Evolutionary conservation across 2,329 filamentous ascomycete genomes (phyloP), one percentile per base, ranked within the genome.

Genomic region (Fusarium nematophilum): DNA sequence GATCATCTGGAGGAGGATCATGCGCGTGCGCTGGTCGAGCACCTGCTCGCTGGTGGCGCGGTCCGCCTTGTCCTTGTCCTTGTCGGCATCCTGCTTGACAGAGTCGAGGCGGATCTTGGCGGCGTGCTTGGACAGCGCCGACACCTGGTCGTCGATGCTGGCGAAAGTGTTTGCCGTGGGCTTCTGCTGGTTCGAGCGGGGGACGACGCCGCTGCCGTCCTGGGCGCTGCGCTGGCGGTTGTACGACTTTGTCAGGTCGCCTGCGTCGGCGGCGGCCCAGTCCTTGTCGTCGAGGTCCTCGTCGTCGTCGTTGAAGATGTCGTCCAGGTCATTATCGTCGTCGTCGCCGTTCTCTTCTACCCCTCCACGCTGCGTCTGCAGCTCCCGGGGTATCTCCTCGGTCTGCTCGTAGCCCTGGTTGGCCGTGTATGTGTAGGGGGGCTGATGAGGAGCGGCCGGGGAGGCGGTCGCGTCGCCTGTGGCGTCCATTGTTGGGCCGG

Each of bases 1-100:
- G 80, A 98, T 94, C 85, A 99, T 92, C 78, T 97, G 92, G 63
- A 97, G 82, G 48, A 99, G 81, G 58, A 99, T 93, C 92, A 97
- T 96, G 65, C 93, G 90, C 11, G 95, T 99, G 48, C 93, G 86
- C 61, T 93, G 92, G 77, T 99, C 95, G 58, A 99, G 81, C 42
- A 99, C 95, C 75, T 97, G 92, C 75, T 99, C 95, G 67, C 87
- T 92, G 11, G 95, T 99, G 45, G 95, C 94, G 55, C 95, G 88
- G 74, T 99, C 94, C 50, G 91, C 89, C 81, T 95, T 96, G 76
- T 97, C 93, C 75, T 91, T 92, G 55, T 88, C 86, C 48, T 83
- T 82, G 29, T 83, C 80, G 17, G 72, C 73, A 59, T 69, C 69
- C 27, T 81, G 78, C 72, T 84, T 86, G 62, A 85, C 83, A 56